These are phyloP conservation scores for Clitoria ternatea DNA, from an alignment of 306 rosid species.

Conservation along the genomic window DNA sequence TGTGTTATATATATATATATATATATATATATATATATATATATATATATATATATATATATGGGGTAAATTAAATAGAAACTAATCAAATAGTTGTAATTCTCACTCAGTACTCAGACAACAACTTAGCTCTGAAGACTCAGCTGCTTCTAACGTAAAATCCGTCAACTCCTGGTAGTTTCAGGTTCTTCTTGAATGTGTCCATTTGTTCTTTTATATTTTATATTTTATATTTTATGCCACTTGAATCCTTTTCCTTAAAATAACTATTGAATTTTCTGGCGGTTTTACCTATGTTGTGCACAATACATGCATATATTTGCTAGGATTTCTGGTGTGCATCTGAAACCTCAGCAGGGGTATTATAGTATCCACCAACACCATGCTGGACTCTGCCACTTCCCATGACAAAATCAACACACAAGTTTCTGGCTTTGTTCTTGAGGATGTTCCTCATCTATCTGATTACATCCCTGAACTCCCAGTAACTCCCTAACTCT, in stretches of 20 bases:
- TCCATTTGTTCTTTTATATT: neutral
- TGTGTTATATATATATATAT: too few relatives aligned
- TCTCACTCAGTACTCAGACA: too few relatives aligned
- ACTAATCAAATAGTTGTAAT: too few relatives aligned
- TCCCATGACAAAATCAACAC: neutral
- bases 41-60: too few relatives aligned
- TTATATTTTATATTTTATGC: too few relatives aligned
- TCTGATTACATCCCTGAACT: conserved; percentile 61
- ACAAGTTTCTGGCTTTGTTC: conserved; percentile 39
- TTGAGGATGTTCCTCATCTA: conserved; percentile 78
- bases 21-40: too few relatives aligned
- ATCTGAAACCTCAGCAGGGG: neutral
- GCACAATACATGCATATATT: neutral
- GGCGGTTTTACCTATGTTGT: neutral
- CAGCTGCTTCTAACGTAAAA: neutral
- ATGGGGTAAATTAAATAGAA: neutral
- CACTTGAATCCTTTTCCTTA: too few relatives aligned
- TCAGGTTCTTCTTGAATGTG: neutral
- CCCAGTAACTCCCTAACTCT: conserved; percentile 30
- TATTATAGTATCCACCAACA: neutral
- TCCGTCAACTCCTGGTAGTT: neutral
- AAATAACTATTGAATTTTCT: neutral
- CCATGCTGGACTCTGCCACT: neutral
- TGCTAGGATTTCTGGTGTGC: neutral
- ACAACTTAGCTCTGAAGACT: neutral